phyloP scores from a whole-genome alignment of 2,329 filamentous ascomycete species.

The Fusarium sp. region DNA sequence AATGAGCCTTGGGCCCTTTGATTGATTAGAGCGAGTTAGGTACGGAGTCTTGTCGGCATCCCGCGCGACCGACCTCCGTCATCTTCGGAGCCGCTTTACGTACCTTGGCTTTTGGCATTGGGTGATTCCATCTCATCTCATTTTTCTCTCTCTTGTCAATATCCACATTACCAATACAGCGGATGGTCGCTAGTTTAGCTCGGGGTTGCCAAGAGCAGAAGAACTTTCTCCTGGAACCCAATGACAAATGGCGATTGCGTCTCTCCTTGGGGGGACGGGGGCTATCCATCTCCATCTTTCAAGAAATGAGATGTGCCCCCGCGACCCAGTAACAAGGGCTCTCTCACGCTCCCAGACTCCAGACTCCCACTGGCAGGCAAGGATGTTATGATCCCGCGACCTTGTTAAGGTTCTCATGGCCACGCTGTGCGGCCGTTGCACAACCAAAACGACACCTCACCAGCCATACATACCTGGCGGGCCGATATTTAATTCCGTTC shows the following conservation, averaged over 20 bases:
- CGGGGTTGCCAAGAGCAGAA: not conserved
- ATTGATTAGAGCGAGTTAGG: not conserved
- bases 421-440: conserved; percentile 20
- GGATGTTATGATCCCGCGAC: conserved; percentile 12
- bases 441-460: not conserved
- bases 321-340: not conserved
- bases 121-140: conserved; percentile 10
- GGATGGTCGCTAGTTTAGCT: conserved; percentile 9
- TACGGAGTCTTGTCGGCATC: not conserved
- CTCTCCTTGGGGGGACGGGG: not conserved
- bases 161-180: conserved; percentile 8
- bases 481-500: not conserved
- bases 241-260: conserved; percentile 16
- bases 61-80: conserved; percentile 9
- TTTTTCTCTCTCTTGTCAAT: not conserved
- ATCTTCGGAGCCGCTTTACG: not conserved
- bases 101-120: not conserved
- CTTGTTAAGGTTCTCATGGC: conserved; percentile 22
- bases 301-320: not conserved
- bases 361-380: conserved; percentile 9
- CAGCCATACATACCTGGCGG: not conserved
- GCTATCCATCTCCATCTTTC: conserved; percentile 1
- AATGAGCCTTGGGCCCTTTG: not conserved
- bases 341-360: not conserved
- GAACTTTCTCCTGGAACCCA: not conserved